phyloP scores from a whole-genome alignment of 2,329 filamentous ascomycete species.

The Fusarium pininemorale region DNA sequence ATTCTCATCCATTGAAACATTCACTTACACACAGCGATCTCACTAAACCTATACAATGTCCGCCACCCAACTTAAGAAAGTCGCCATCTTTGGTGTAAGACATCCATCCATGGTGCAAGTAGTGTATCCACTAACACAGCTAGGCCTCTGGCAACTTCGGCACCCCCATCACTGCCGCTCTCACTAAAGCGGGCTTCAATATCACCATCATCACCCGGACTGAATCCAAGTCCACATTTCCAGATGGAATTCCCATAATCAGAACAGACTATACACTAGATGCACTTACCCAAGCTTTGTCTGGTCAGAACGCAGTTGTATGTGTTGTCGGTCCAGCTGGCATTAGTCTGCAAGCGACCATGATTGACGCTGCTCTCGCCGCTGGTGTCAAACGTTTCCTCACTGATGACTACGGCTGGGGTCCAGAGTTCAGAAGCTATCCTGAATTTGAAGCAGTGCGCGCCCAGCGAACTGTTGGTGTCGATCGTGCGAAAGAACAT shows the following conservation, averaged over 20 bases:
- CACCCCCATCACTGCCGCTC: conserved; percentile 26
- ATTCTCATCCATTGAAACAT: not conserved
- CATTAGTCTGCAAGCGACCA: conserved; percentile 12
- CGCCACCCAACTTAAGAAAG: not conserved
- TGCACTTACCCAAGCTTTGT: not conserved
- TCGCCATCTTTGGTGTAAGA: conserved; percentile 25
- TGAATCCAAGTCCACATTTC: conserved; percentile 26
- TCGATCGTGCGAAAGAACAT: conserved; percentile 5
- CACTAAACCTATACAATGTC: conserved; percentile 10
- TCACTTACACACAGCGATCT: conserved; percentile 4
- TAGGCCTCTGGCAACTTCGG: conserved; percentile 35
- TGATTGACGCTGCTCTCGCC: conserved; percentile 26
- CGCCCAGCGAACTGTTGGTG: conserved; percentile 5
- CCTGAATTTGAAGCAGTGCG: conserved; percentile 25
- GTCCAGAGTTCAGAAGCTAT: conserved; percentile 15
- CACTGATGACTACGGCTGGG: conserved; percentile 27
- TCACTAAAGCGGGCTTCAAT: conserved; percentile 10
- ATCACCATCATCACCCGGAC: conserved; percentile 25
- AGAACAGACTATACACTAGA: conserved; percentile 3
- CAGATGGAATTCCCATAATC: not conserved
- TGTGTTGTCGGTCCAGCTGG: conserved; percentile 24
- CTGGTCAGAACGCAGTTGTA: conserved; percentile 14
- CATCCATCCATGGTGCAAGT: rapidly evolving
- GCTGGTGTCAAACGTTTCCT: conserved; percentile 28
- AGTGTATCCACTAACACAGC: not conserved